Evolutionary conservation across 495 filamentous ascomycete species (phyloP), one percentile per base, ranked within the genome.

Genomic region (Lasiosphaeria ovina): DNA sequence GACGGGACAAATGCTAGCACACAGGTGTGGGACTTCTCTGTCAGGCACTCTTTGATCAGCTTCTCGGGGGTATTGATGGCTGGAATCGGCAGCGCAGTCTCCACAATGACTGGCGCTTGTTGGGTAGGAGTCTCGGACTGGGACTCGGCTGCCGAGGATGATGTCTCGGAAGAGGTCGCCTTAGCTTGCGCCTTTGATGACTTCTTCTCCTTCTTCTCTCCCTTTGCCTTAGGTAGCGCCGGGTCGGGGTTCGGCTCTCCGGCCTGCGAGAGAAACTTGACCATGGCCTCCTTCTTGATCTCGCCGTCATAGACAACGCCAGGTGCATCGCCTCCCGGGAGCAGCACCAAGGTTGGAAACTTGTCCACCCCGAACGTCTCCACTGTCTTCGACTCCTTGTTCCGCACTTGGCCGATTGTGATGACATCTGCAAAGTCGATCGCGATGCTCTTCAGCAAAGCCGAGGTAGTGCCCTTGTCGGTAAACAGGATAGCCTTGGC

Each of bases 401-500:
- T 87, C 49, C 92, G 83, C 45, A 96, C 85, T 74, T 98, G 93
- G 31, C 89, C 92, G 58, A 99, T 80, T 11, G 81, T 81, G 66
- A 97, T 86, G 48, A 83, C 83, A 35, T 87, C 93, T n/a, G 92
- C 77, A 72, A 93, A 98, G 62, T 98, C 95, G 60, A 96, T 89
- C 1, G 95, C 93, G 32, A 98, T 69, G 35, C 91, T 86, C 73
- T 89, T 90, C 57, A 96, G 80, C 12, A 97, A 76, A 9, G 92
- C 81, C 70, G 89, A 90, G 0, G 89, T 93, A 12, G 88, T 88
- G 1, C 93, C 93, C 75, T 98, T 98, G 60, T 97, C 91, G 3
- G 89, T 97, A 76, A 99, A 98, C 11, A 98, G 78, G 47, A 99
- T 86, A 4, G 90, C 92, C 77, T 96, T 98, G 40, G 90, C 83